These are phyloP conservation scores for Celoporthe dispersa DNA, from an alignment of 2,329 filamentous ascomycete species.

Conservation along the genomic window DNA sequence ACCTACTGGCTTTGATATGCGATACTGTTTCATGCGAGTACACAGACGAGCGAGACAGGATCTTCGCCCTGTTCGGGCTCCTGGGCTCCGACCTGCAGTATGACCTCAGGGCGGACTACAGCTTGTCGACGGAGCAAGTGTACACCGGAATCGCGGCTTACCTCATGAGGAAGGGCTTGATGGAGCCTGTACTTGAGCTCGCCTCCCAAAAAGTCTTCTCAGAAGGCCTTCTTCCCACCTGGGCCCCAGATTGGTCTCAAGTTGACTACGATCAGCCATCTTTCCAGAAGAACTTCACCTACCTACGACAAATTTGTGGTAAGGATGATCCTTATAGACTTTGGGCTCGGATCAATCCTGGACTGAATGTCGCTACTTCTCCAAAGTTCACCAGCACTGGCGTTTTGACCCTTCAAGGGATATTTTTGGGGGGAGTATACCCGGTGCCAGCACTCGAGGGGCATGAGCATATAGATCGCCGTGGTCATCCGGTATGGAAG, in stretches of 20 bases:
- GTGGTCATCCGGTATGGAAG: too few species aligned
- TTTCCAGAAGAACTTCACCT: too few species aligned
- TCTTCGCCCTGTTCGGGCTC: neutral
- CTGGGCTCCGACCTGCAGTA: neutral
- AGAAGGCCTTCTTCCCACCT: neutral
- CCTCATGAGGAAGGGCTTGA: neutral
- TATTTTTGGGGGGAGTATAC: neutral
- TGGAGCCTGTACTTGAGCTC: neutral
- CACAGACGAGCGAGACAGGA: neutral
- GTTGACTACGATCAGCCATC: too few species aligned
- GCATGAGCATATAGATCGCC: too few species aligned
- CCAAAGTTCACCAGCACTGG: neutral
- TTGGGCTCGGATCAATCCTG: too few species aligned
- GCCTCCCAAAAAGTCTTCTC: neutral
- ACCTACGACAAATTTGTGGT: too few species aligned
- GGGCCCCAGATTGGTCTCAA: neutral
- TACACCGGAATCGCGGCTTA: neutral
- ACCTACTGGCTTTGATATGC: neutral
- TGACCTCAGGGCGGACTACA: neutral
- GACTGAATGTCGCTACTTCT: too few species aligned
- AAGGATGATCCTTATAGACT: too few species aligned
- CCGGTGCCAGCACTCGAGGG: too few species aligned
- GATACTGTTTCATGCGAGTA: neutral
- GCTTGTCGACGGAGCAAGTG: neutral
- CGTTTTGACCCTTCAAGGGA: neutral